Conservation (phyloP, 768 basidiomycete species). For the Suillus lakei region DNA sequence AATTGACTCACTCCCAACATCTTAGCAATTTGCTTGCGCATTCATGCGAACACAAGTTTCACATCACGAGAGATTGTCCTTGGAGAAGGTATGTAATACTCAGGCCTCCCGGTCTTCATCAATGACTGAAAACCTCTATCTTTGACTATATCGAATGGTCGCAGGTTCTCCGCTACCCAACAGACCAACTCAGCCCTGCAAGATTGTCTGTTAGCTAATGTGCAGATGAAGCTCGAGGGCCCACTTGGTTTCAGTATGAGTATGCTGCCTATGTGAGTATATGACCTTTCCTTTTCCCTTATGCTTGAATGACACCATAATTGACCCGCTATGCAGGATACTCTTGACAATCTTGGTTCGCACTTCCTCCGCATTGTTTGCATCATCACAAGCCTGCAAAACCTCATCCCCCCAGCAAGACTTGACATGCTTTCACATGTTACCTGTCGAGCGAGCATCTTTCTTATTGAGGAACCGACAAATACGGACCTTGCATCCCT, state of each 20-base stretch:
- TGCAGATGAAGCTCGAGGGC: background rate
- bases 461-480: conserved; percentile 26
- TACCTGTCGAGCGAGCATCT: conserved; percentile 36
- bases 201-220: background rate
- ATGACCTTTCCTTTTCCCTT: conserved; percentile 32
- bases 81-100: conserved; percentile 38
- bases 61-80: background rate
- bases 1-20: conserved; percentile 1
- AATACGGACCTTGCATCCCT: conserved; percentile 23
- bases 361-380: conserved; percentile 16
- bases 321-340: conserved; percentile 16
- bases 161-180: conserved; percentile 39
- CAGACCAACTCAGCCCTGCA: conserved; percentile 35
- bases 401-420: conserved; percentile 38
- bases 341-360: conserved; percentile 4
- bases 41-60: background rate
- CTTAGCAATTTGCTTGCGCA: background rate
- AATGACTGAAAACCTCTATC: conserved; percentile 34
- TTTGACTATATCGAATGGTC: conserved; percentile 39
- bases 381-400: conserved; percentile 16
- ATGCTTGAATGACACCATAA: conserved; percentile 31
- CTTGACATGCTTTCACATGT: conserved; percentile 34
- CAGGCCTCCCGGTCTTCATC: conserved; percentile 40
- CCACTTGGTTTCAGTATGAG: conserved; percentile 25
- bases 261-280: conserved; percentile 34